Percentiles rank a stretch among this genome's conserved stretches.
phyloP scores from a whole-genome alignment of 768 basidiomycete genomes.

The Psilocybe tampanensis region DNA sequence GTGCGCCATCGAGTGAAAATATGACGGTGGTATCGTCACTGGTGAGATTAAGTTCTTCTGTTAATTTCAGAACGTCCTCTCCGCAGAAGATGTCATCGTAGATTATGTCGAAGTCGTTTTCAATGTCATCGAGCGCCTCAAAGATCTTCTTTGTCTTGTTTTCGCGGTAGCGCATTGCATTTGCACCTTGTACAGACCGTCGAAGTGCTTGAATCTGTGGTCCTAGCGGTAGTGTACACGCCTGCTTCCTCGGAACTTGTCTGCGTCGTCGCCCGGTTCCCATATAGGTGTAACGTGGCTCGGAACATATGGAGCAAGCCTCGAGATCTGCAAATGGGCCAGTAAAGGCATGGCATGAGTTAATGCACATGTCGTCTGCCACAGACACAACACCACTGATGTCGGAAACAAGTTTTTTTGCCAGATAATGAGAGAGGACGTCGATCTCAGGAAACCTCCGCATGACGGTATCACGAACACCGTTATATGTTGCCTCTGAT shows the following conservation, averaged over 20 bases:
- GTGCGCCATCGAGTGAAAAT: slow-evolving; percentile 40
- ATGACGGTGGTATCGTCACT: slow-evolving; percentile 31
- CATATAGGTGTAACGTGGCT: slow-evolving; percentile 18
- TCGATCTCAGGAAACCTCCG: slow-evolving; percentile 25
- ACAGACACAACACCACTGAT: slow-evolving; percentile 38
- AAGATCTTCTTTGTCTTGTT: slow-evolving; percentile 19
- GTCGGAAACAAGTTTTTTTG: slow-evolving; percentile 26
- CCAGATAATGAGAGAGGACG: slow-evolving; percentile 30
- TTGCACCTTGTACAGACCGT: slow-evolving; percentile 20
- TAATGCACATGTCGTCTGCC: slow-evolving; percentile 41
- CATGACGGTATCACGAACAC: neutral
- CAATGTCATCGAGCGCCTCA: neutral
- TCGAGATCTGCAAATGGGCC: slow-evolving; percentile 34
- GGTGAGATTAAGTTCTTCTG: slow-evolving; percentile 19
- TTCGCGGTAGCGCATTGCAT: slow-evolving; percentile 28
- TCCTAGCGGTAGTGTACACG: slow-evolving; percentile 40
- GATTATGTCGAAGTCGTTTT: neutral
- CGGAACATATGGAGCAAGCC: slow-evolving; percentile 31
- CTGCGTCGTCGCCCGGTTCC: slow-evolving; percentile 6
- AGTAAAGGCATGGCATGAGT: slow-evolving; percentile 41
- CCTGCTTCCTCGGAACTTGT: slow-evolving; percentile 31
- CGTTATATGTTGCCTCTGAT: neutral
- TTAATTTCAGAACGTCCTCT: slow-evolving; percentile 26
- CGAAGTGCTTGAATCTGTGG: slow-evolving; percentile 45
- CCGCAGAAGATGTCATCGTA: slow-evolving; percentile 26